Evolutionary conservation across 2,329 filamentous ascomycete genomes (phyloP).

Genomic region (Rasamsonia emersonii): DNA sequence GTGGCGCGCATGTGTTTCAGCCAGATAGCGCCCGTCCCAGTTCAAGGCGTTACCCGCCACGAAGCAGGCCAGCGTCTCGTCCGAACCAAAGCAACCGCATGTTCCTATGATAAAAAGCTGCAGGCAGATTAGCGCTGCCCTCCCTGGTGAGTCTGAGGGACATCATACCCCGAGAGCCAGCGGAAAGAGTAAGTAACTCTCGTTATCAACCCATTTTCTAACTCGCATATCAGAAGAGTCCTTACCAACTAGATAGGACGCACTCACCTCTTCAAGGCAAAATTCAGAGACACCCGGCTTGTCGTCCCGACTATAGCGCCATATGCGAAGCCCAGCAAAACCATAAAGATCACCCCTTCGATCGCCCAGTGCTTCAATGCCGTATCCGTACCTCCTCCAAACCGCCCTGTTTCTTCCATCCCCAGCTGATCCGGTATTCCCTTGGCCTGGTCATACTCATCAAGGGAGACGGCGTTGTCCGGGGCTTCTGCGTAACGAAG

Average conservation of each 20-base stretch:
- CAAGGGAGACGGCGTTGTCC: slow-evolving; percentile 11
- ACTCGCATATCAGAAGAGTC: slow-evolving; percentile 8
- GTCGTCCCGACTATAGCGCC: slow-evolving; percentile 44
- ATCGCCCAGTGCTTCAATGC: slow-evolving; percentile 51
- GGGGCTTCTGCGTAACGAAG: slow-evolving; percentile 44
- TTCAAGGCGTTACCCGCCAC: slow-evolving; percentile 52
- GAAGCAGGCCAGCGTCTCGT: slow-evolving; percentile 55
- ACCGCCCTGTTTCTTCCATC: slow-evolving; percentile 39
- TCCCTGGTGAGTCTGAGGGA: neutral
- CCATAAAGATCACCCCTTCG: slow-evolving; percentile 53
- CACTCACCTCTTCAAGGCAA: slow-evolving; percentile 23
- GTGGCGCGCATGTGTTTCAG: slow-evolving; percentile 47
- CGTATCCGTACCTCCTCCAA: slow-evolving; percentile 44
- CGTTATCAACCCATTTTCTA: slow-evolving; percentile 48
- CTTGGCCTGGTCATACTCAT: slow-evolving; percentile 12
- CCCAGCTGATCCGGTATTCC: slow-evolving; percentile 20
- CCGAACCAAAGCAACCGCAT: slow-evolving; percentile 49
- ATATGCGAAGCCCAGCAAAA: slow-evolving; percentile 46
- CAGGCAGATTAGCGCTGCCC: neutral
- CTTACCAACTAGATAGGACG: neutral
- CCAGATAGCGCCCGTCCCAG: slow-evolving; percentile 54
- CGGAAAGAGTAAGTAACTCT: slow-evolving; percentile 47
- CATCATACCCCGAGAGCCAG: slow-evolving; percentile 39
- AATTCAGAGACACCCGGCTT: slow-evolving; percentile 40
- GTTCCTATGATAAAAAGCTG: slow-evolving; percentile 52